phyloP scores from a whole-genome alignment of 257 asterid genomes.

The Scutellaria galericulata region DNA sequence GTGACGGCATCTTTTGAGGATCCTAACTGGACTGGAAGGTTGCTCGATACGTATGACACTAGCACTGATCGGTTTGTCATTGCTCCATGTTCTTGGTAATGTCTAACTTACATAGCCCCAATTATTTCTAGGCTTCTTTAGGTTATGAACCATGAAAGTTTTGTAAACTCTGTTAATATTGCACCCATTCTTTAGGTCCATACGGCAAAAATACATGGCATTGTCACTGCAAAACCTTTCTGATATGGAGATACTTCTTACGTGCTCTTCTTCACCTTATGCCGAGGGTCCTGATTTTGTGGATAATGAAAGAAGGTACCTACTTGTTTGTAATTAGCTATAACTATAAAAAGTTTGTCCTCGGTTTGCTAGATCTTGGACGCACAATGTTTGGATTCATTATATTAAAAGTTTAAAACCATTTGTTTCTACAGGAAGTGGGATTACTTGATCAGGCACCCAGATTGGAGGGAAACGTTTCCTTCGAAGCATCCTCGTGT shows the following conservation, averaged over 20 bases:
- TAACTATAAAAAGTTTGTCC: not conserved
- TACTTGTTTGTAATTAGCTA: not conserved
- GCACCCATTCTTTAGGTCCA: conserved; percentile 53
- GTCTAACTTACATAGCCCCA: not conserved
- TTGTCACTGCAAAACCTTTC: conserved; percentile 58
- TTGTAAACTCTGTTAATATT: conserved; percentile 2
- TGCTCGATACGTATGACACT: conserved; percentile 82
- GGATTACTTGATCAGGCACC: conserved; percentile 74
- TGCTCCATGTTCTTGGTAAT: conserved; percentile 84
- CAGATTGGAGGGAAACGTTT: conserved; percentile 73
- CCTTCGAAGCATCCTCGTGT: conserved; percentile 66
- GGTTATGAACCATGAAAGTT: not conserved
- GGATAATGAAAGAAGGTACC: conserved; percentile 69
- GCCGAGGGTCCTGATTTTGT: conserved; percentile 87
- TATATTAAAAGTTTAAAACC: not conserved
- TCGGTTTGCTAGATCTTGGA: not conserved
- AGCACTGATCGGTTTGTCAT: conserved; percentile 63
- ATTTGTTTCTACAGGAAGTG: conserved; percentile 57
- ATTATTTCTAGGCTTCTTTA: not conserved
- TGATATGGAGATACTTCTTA: conserved; percentile 71
- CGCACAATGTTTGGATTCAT: not conserved
- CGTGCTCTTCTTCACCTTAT: conserved; percentile 89
- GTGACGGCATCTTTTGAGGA: conserved; percentile 72
- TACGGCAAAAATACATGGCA: conserved; percentile 52
- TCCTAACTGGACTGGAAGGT: conserved; percentile 58